phyloP scores from a whole-genome alignment of 1,139 yeast species.

The Pneumocystis oryctolagi region DNA sequence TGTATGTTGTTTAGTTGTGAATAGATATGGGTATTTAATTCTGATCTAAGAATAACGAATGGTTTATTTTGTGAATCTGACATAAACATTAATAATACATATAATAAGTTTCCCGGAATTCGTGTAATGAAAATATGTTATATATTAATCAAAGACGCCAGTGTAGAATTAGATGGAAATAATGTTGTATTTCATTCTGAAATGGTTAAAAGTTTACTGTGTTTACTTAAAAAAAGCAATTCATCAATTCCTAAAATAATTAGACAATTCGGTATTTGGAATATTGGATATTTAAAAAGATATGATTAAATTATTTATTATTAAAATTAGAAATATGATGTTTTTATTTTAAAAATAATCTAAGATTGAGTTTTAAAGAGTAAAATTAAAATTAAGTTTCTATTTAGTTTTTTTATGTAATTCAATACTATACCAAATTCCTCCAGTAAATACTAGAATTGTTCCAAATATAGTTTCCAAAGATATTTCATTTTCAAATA shows the following conservation, averaged over 20 bases:
- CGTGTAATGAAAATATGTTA: constrained; percentile 12
- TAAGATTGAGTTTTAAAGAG: neutral
- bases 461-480: constrained; percentile 33
- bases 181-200: constrained; percentile 2
- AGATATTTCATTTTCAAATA: constrained; percentile 31
- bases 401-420: constrained; percentile 4
- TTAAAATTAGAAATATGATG: neutral
- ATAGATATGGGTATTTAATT: constrained; percentile 14
- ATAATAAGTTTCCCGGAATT: constrained; percentile 1
- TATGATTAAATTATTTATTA: constrained; percentile 2
- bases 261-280: constrained; percentile 6
- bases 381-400: neutral
- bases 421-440: constrained; percentile 30
- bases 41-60: constrained; percentile 5
- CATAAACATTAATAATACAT: constrained; percentile 2
- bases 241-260: constrained; percentile 3
- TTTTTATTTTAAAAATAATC: neutral
- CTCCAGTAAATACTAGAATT: constrained; percentile 38
- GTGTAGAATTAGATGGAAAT: neutral
- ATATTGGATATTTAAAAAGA: constrained; percentile 10
- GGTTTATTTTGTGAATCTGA: neutral
- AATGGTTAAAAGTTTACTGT: neutral
- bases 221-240: neutral
- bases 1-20: constrained; percentile 4
- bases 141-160: constrained; percentile 7